These are phyloP conservation scores for Penicillium brevicompactum DNA, from an alignment of 2,329 filamentous ascomycete genomes.

Conservation along the genomic window DNA sequence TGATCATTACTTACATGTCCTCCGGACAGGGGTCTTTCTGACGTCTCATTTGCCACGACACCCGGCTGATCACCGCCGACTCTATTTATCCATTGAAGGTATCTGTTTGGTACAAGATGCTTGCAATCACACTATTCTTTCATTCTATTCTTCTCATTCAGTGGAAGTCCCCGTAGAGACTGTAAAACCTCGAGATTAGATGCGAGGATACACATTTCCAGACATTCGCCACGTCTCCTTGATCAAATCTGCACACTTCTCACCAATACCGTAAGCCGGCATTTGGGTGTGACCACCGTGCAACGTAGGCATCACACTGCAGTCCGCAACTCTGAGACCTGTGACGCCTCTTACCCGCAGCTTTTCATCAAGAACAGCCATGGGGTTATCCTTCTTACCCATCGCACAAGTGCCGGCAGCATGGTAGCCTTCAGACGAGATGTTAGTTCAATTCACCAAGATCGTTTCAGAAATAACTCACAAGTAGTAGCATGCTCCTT, in stretches of 20 bases:
- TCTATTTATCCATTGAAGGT: too few species aligned
- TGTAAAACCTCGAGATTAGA: conserved; percentile 1
- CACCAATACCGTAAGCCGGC: conserved; percentile 61
- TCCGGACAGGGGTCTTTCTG: too few species aligned
- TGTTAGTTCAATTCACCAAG: neutral
- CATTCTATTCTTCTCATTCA: too few species aligned
- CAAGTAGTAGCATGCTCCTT: conserved; percentile 63
- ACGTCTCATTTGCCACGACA: too few species aligned
- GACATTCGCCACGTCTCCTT: conserved; percentile 39
- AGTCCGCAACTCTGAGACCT: conserved; percentile 57
- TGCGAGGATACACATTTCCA: conserved; percentile 19
- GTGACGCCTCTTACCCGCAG: conserved; percentile 56
- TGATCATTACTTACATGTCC: too few species aligned
- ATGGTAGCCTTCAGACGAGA: conserved; percentile 51
- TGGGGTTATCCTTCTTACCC: conserved; percentile 50
- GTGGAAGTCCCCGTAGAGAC: too few species aligned
- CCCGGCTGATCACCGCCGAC: too few species aligned
- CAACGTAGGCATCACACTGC: conserved; percentile 55
- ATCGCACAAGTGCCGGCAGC: conserved; percentile 61
- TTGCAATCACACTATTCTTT: too few species aligned
- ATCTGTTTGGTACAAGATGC: too few species aligned
- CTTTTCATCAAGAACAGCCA: conserved; percentile 56
- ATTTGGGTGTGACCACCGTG: conserved; percentile 59
- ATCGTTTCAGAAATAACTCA: conserved; percentile 35
- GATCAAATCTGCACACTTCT: conserved; percentile 56